Evolutionary conservation across 176 grass and related monocot species (phyloP).

Genomic region (Aegilops umbellulata): DNA sequence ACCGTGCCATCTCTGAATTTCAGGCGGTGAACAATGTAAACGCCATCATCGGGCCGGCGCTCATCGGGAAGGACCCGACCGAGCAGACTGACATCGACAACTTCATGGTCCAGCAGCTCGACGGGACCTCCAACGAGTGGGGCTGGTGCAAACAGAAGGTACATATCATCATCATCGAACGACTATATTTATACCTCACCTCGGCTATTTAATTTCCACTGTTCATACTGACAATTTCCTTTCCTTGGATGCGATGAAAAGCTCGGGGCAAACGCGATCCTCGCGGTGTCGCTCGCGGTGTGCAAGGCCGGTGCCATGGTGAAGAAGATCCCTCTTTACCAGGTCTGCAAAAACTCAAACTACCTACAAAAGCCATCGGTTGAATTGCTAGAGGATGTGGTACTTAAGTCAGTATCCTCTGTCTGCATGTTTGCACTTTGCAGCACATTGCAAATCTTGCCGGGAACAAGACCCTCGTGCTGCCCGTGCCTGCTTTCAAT

Average conservation of each 20-base stretch:
- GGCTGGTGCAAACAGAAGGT: slow-evolving; percentile 98
- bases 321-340: slow-evolving; percentile 88
- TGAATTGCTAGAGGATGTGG: background rate
- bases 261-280: slow-evolving; percentile 94
- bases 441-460: slow-evolving; percentile 90
- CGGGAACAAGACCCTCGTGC: slow-evolving; percentile 72
- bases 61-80: slow-evolving; percentile 82
- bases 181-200: background rate
- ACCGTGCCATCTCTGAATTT: background rate
- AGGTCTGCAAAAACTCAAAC: slow-evolving; percentile 24
- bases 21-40: slow-evolving; percentile 94
- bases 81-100: slow-evolving; percentile 78
- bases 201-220: background rate
- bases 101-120: slow-evolving; percentile 91
- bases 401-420: background rate
- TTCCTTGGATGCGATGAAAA: background rate
- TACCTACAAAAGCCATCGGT: background rate
- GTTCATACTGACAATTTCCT: background rate
- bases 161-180: background rate
- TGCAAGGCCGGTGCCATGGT: slow-evolving; percentile 84
- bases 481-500: slow-evolving; percentile 91
- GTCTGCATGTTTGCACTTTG: too few relatives aligned
- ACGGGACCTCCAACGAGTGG: slow-evolving; percentile 90
- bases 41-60: slow-evolving; percentile 66
- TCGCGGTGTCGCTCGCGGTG: slow-evolving; percentile 88